Conservation (phyloP, 148 eudicot genomes). For the Dianthus caryophyllus region DNA sequence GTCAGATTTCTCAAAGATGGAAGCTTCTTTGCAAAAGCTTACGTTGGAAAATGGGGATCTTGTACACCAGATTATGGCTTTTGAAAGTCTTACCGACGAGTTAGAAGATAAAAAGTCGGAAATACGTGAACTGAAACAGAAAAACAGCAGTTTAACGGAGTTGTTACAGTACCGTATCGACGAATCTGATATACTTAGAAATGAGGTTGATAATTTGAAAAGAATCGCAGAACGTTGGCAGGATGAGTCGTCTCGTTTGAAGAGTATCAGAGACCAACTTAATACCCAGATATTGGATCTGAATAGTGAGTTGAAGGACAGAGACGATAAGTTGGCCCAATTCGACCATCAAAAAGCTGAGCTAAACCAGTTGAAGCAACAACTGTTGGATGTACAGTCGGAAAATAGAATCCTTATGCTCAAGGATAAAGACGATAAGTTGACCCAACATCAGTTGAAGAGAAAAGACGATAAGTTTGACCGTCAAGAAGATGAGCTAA, state of each 20-base stretch:
- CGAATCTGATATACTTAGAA: conserved; percentile 44
- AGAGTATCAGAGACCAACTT: conserved; percentile 42
- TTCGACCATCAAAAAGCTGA: conserved; percentile 27
- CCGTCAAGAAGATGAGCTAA: too few species aligned
- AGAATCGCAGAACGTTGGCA: conserved; percentile 44
- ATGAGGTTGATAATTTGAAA: conserved; percentile 51
- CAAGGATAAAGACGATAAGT: too few species aligned
- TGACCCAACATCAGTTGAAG: too few species aligned
- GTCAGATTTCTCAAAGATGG: conserved; percentile 51
- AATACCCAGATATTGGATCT: conserved; percentile 41
- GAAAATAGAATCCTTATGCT: too few species aligned
- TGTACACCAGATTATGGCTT: conserved; percentile 39
- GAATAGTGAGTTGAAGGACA: conserved; percentile 35
- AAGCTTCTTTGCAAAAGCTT: conserved; percentile 54
- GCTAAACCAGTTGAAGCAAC: conserved; percentile 23
- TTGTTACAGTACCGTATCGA: conserved; percentile 38
- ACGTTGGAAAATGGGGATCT: conserved; percentile 45
- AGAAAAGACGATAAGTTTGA: too few species aligned
- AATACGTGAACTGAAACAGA: conserved; percentile 45
- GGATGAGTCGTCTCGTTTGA: conserved; percentile 50
- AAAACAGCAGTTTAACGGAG: conserved; percentile 39
- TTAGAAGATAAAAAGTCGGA: conserved; percentile 39
- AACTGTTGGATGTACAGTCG: conserved; percentile 20
- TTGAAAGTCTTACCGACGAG: conserved; percentile 49
- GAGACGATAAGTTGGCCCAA: conserved; percentile 19